phyloP scores from a whole-genome alignment of 2,329 filamentous ascomycete species.

The Coniochaeta ligniaria region DNA sequence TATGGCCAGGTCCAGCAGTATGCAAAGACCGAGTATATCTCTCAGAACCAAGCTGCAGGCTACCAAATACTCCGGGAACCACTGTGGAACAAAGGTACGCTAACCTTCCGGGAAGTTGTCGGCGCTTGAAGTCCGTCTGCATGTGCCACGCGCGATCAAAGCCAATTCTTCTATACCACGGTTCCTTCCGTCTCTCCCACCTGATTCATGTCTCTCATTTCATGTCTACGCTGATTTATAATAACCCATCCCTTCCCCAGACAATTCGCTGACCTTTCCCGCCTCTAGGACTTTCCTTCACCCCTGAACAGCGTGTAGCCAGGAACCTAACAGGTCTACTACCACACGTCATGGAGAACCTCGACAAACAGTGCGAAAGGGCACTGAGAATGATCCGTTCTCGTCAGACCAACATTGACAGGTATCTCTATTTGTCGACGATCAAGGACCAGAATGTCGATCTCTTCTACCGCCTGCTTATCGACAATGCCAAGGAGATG shows the following conservation, averaged over 20 bases:
- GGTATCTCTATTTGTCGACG: conserved; percentile 74
- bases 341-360: conserved; percentile 55
- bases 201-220: neutral
- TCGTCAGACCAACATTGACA: conserved; percentile 66
- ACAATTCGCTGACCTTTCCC: conserved; percentile 5
- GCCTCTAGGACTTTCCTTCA: conserved; percentile 52
- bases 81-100: conserved; percentile 58
- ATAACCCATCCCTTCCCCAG: neutral
- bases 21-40: conserved; percentile 44
- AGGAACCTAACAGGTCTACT: conserved; percentile 62
- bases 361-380: conserved; percentile 53
- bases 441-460: conserved; percentile 71
- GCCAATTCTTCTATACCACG: neutral
- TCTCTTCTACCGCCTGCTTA: conserved; percentile 76
- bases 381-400: conserved; percentile 69
- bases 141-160: neutral
- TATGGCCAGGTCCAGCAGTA: conserved; percentile 50
- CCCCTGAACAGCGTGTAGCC: conserved; percentile 53
- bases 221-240: neutral
- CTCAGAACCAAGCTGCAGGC: conserved; percentile 44
- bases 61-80: conserved; percentile 57
- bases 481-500: conserved; percentile 68
- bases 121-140: neutral
- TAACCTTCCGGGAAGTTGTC: conserved; percentile 1
- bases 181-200: conserved; percentile 2